These are phyloP conservation scores for Fistulinella prunicolor DNA, from an alignment of 768 basidiomycete genomes.

Conservation along the genomic window DNA sequence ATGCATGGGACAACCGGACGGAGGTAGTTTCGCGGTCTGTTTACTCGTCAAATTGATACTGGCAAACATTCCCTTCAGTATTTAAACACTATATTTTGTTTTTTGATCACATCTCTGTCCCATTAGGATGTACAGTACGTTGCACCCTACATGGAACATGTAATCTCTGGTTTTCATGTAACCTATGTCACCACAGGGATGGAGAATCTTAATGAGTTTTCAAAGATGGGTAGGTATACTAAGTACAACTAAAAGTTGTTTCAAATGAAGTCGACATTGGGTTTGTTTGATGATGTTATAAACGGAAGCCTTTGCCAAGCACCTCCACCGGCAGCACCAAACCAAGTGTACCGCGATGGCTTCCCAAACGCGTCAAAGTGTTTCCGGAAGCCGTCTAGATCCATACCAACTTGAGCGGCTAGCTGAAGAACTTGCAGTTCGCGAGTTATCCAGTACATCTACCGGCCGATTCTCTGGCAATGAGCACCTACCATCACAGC, in stretches of 20 bases:
- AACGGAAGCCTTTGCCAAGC: conserved; percentile 25
- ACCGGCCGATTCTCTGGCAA: conserved; percentile 1
- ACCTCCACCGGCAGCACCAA: conserved; percentile 2
- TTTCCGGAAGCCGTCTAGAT: conserved; percentile 34
- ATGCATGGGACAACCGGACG: background rate
- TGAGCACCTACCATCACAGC: conserved; percentile 18
- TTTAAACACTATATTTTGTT: too few relatives aligned
- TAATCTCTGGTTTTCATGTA: too few relatives aligned
- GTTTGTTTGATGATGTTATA: conserved; percentile 24
- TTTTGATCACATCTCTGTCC: background rate
- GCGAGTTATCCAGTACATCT: conserved; percentile 42
- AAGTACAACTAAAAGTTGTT: too few relatives aligned
- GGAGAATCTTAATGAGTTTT: too few relatives aligned
- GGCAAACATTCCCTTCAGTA: too few relatives aligned
- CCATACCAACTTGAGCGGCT: conserved; percentile 69
- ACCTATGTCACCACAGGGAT: too few relatives aligned
- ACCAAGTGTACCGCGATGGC: conserved; percentile 11
- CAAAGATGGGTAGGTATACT: too few relatives aligned
- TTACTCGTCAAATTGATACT: too few relatives aligned
- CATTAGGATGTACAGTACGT: background rate
- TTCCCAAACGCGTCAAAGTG: conserved; percentile 14
- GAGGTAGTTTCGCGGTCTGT: background rate
- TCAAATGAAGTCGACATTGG: too few relatives aligned
- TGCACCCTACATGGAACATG: background rate
- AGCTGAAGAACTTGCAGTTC: conserved; percentile 64